Evolutionary conservation across 2,329 filamentous ascomycete species (phyloP).

Genomic region (Neofusicoccum parvum): DNA sequence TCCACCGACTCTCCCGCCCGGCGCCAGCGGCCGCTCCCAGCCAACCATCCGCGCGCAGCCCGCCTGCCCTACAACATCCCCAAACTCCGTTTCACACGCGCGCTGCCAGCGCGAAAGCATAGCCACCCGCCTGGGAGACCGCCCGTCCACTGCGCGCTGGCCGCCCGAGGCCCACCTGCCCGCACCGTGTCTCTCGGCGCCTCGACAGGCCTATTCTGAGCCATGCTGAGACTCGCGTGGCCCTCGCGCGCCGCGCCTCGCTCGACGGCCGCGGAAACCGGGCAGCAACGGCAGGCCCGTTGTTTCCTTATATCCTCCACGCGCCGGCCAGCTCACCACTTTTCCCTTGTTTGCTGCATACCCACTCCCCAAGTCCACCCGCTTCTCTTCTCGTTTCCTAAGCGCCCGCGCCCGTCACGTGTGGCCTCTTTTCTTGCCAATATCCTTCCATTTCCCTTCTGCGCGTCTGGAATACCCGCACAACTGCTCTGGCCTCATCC

Average conservation of each 20-base stretch:
- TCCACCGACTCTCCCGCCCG: conserved; percentile 3
- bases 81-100: conserved; percentile 13
- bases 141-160: conserved; percentile 7
- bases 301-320: conserved; percentile 14
- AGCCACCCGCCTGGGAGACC: conserved; percentile 9
- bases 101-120: conserved; percentile 17
- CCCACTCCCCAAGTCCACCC: conserved; percentile 4
- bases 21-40: not conserved
- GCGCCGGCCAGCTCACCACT: conserved; percentile 8
- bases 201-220: conserved; percentile 5
- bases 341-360: conserved; percentile 13
- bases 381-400: conserved; percentile 15
- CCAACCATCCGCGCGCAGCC: conserved; percentile 3
- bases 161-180: conserved; percentile 11
- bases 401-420: conserved; percentile 14
- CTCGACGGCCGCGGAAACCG: not conserved
- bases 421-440: not conserved
- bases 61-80: conserved; percentile 7
- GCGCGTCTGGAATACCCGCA: not conserved
- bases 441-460: conserved; percentile 20
- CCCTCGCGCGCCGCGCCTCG: not conserved
- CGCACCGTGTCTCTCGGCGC: conserved; percentile 2
- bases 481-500: not conserved
- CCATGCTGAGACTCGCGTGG: conserved; percentile 15
- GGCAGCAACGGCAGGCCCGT: not conserved